phyloP scores from a whole-genome alignment of 331 rosid species.

The Telfairia occidentalis region DNA sequence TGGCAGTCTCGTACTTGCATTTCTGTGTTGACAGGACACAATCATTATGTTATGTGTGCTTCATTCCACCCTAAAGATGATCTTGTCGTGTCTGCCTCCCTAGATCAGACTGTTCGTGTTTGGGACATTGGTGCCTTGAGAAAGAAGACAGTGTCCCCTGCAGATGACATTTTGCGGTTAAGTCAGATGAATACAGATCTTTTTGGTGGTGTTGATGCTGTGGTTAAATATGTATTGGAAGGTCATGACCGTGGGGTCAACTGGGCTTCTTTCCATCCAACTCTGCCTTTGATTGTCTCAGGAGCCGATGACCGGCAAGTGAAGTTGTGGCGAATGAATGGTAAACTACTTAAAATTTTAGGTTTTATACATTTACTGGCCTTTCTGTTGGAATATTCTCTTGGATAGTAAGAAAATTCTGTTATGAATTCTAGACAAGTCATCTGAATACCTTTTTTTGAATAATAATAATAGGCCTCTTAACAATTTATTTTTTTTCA shows the following conservation, averaged over 20 bases:
- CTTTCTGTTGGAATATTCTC: background rate
- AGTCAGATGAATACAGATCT: constrained; percentile 96
- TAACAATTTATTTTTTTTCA: background rate
- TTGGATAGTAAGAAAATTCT: background rate
- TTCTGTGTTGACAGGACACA: constrained; percentile 94
- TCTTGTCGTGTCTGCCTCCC: constrained; percentile 86
- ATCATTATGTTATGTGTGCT: constrained; percentile 97
- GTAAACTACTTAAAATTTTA: constrained; percentile 25
- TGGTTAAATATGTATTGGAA: constrained; percentile 92
- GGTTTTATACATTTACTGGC: background rate
- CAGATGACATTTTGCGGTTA: constrained; percentile 78
- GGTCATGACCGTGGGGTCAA: constrained; percentile 98
- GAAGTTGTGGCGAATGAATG: constrained; percentile 96
- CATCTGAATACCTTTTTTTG: background rate
- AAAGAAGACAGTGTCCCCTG: constrained; percentile 84
- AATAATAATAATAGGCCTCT: background rate
- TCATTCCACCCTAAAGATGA: constrained; percentile 92
- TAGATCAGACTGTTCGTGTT: constrained; percentile 97
- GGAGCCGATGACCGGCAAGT: constrained; percentile 98
- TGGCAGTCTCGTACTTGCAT: constrained; percentile 99
- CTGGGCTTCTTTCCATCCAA: constrained; percentile 96
- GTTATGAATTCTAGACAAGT: background rate
- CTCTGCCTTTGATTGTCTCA: constrained; percentile 84
- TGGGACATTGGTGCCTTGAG: constrained; percentile 93
- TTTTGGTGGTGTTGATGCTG: constrained; percentile 87